These are phyloP conservation scores for Barnettozyma wickerhamii DNA, from an alignment of 805 yeast genomes.

Conservation along the genomic window DNA sequence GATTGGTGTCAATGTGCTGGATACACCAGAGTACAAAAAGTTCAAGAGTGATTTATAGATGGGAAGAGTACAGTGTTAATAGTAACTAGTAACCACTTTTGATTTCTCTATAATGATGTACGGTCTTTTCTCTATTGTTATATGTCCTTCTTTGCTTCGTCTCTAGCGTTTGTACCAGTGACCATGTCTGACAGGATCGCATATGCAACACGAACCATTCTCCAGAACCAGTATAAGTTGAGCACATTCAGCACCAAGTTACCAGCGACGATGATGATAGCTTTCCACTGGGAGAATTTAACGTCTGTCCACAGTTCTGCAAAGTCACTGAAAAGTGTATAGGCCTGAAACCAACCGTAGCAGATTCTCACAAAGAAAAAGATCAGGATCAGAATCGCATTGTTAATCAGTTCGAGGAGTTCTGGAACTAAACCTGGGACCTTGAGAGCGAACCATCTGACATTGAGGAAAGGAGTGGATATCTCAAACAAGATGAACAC, in stretches of 20 bases:
- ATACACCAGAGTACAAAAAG: slow-evolving; percentile 35
- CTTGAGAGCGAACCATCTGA: slow-evolving; percentile 77
- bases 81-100: not conserved
- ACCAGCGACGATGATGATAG: slow-evolving; percentile 29
- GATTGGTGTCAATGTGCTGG: slow-evolving; percentile 53
- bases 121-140: not conserved
- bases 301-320: slow-evolving; percentile 30
- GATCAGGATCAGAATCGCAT: slow-evolving; percentile 53
- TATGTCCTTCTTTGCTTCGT: slow-evolving; percentile 24
- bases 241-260: slow-evolving; percentile 56
- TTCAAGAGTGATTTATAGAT: slow-evolving; percentile 21
- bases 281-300: slow-evolving; percentile 42
- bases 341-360: slow-evolving; percentile 74
- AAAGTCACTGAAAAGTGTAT: slow-evolving; percentile 41
- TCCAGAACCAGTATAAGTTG: slow-evolving; percentile 74
- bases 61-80: not conserved
- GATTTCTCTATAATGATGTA: no score
- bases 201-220: slow-evolving; percentile 64
- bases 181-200: slow-evolving; percentile 34
- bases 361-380: slow-evolving; percentile 69
- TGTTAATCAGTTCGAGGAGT: slow-evolving; percentile 53
- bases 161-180: slow-evolving; percentile 21
- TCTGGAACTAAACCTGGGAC: slow-evolving; percentile 60
- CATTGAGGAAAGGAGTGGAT: slow-evolving; percentile 82
- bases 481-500: slow-evolving; percentile 73